Evolutionary conservation across 371 early-diverging fungal genomes (phyloP).

Genomic region (Syncephalastrum contaminatum): DNA sequence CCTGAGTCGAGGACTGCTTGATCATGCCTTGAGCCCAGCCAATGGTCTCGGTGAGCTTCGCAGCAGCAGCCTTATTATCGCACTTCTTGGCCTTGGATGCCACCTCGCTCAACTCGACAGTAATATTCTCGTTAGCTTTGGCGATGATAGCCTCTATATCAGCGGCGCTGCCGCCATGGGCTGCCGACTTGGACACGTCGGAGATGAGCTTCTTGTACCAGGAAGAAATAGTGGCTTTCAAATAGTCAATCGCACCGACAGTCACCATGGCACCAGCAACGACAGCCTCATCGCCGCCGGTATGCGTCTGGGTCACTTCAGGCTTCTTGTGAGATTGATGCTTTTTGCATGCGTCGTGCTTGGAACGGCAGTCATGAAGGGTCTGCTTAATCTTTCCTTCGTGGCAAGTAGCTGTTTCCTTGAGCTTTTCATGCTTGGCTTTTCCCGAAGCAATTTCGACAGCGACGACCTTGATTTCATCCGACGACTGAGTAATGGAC

Average conservation of each 20-base stretch:
- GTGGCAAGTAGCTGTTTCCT: no score
- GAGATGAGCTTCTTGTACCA: constrained; percentile 27
- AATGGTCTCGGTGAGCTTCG: background rate
- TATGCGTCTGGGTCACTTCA: no score
- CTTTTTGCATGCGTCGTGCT: no score
- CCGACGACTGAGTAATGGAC: no score
- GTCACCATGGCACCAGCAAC: constrained; percentile 8
- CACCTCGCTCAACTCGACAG: constrained; percentile 1
- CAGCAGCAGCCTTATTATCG: background rate
- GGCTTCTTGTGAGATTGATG: no score
- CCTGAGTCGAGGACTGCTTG: constrained; percentile 6
- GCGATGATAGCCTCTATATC: constrained; percentile 35
- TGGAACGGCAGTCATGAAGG: no score
- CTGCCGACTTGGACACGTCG: constrained; percentile 4
- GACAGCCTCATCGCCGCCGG: no score
- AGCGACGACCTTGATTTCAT: no score
- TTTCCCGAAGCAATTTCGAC: no score
- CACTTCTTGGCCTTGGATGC: background rate
- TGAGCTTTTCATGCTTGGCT: no score
- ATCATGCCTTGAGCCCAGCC: constrained; percentile 14
- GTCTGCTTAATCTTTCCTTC: no score
- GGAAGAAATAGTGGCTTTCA: constrained; percentile 25
- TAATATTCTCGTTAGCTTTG: constrained; percentile 17
- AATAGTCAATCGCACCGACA: constrained; percentile 14
- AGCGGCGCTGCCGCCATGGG: constrained; percentile 4